Conservation (phyloP, 2,329 filamentous ascomycete species). For the Fusarium sp. region DNA sequence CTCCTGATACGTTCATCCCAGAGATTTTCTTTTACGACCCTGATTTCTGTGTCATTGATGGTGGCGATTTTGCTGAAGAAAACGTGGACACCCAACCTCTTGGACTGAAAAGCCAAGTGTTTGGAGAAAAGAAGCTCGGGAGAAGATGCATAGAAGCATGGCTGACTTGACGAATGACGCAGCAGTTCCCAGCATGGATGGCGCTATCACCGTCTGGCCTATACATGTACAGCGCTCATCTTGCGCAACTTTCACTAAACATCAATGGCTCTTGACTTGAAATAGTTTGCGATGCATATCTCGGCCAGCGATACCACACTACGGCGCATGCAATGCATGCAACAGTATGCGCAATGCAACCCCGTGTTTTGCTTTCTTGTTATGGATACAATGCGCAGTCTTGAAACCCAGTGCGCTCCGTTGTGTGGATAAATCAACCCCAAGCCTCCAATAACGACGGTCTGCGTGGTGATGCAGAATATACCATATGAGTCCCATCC, state of each 20-base stretch:
- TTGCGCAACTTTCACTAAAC: neutral
- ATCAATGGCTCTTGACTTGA: neutral
- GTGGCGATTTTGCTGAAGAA: constrained; percentile 19
- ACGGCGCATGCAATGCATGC: constrained; percentile 9
- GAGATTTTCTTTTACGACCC: neutral
- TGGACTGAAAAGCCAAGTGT: constrained; percentile 1
- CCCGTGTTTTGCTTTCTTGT: neutral
- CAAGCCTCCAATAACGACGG: constrained; percentile 16
- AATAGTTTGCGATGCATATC: constrained; percentile 9
- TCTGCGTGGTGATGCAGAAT: neutral
- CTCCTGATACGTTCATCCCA: constrained; percentile 1
- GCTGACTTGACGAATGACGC: constrained; percentile 26
- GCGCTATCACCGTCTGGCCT: neutral
- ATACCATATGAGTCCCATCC: neutral
- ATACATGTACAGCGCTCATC: neutral
- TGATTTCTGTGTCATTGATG: constrained; percentile 16
- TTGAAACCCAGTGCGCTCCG: constrained; percentile 20
- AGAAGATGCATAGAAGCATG: constrained; percentile 24
- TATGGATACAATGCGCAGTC: neutral
- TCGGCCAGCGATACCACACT: neutral
- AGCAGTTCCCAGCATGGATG: constrained; percentile 4
- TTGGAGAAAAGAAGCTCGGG: constrained; percentile 19
- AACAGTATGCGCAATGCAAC: constrained; percentile 20
- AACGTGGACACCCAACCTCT: constrained; percentile 21
- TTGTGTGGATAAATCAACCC: constrained; percentile 15